Conservation (phyloP, 2,329 filamentous ascomycete genomes). For the Cephalotrichum gorgonifer region DNA sequence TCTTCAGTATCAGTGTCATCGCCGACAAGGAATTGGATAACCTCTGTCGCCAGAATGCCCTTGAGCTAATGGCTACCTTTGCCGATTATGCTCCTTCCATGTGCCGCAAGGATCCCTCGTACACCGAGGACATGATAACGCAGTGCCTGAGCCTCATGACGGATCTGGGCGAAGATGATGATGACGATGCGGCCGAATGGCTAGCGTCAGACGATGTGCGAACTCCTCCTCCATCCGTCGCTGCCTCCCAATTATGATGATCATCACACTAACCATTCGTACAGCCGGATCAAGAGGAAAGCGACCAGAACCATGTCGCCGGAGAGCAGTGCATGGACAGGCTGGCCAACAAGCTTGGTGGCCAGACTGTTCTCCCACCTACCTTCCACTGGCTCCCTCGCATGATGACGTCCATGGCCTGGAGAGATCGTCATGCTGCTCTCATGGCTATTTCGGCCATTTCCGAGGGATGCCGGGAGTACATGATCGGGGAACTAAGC, state of each 20-base stretch:
- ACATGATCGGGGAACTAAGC: slow-evolving; percentile 91
- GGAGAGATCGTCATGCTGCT: slow-evolving; percentile 91
- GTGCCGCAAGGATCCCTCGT: slow-evolving; percentile 89
- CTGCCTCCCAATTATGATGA: not conserved
- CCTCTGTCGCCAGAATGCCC: slow-evolving; percentile 81
- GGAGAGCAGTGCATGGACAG: slow-evolving; percentile 98
- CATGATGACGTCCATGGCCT: slow-evolving; percentile 93
- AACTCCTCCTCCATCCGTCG: slow-evolving; percentile 20
- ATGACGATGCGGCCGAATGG: slow-evolving; percentile 93
- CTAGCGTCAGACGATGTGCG: slow-evolving; percentile 82
- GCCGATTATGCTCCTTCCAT: slow-evolving; percentile 88
- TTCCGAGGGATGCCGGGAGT: slow-evolving; percentile 88
- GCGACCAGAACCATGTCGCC: slow-evolving; percentile 92
- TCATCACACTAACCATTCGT: not conserved
- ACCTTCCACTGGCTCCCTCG: slow-evolving; percentile 95
- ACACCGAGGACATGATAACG: slow-evolving; percentile 93
- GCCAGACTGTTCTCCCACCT: slow-evolving; percentile 80
- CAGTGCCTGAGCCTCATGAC: slow-evolving; percentile 98
- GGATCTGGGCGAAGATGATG: slow-evolving; percentile 86
- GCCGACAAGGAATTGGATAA: slow-evolving; percentile 93
- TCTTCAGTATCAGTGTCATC: slow-evolving; percentile 87
- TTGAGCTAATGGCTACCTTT: slow-evolving; percentile 97
- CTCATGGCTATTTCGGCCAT: slow-evolving; percentile 99
- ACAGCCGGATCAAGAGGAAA: slow-evolving; percentile 90
- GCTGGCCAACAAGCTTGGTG: slow-evolving; percentile 91